Base-by-base conservation (phyloP, 2,329 filamentous ascomycete genomes). In the Ophiostoma angusticollis region DNA sequence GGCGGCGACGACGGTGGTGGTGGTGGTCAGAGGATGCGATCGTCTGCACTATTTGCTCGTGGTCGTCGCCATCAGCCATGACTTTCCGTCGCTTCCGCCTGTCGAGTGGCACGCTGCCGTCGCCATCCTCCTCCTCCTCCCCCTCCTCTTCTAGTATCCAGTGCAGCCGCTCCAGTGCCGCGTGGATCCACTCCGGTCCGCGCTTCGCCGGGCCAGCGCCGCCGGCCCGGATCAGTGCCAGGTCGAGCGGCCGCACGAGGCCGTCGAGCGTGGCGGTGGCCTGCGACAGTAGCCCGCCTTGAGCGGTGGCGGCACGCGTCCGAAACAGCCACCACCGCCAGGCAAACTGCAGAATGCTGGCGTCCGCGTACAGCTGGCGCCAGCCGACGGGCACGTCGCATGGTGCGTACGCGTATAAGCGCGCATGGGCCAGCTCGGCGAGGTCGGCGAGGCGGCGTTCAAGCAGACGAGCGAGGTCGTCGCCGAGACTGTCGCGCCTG, bases 161-260 rank as follows among this genome's bases (percentile, higher is more conserved):
- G 35, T 60, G 56, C 9, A 74, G 59, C 19, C 64, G 35, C 3
- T 57, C 54, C 18, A 82, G 50, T 0, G 68, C 65, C 30, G 58
- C 52, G 41, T 78, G 66, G 32, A 78, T 64, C 56, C 68, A 73
- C 4, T 11, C 34, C 16, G 58, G 52, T 7, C 72, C 68, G 40
- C 82, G 63, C 1, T 53, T 42, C 22, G 55, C 46, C 24, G 56
- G 49, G 0, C 69, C 64, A 1, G 73, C 72, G 0, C 71, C 80
- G 1, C 81, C 83, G 0, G 83, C 74, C 39, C 86, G 70, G 32
- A 93, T 84, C 31, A 93, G 58, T 0, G 81, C 78, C 55, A 78
- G 75, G 50, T 95, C 87, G 2, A 96, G 66, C 1, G 68, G 60
- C 38, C 68, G 67, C 24, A 93, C 70, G 2, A 81, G 63, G 2